Base-by-base conservation (phyloP, 495 filamentous ascomycete species). In the Tricharina praecox region DNA sequence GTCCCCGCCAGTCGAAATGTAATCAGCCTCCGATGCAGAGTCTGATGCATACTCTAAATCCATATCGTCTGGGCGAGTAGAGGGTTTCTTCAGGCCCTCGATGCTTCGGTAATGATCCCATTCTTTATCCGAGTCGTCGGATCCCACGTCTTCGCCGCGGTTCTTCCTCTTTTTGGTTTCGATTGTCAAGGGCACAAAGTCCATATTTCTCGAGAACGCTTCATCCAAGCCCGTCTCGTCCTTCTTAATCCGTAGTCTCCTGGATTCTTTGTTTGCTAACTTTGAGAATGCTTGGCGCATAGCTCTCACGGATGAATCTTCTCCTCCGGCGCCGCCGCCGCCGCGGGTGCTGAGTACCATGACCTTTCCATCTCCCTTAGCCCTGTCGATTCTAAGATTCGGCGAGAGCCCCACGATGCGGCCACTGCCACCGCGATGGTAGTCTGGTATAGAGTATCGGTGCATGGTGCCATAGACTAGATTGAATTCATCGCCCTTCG, bases 91-190 rank as follows among this genome's bases (percentile, higher is more conserved):
- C 58, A 78, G 78, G 18, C 74, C 74, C 46, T 79, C 67, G 15
- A 87, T 78, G 21, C 81, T 85, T 32, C 81, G 71, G 53, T 85
- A 87, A 37, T 77, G 69, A 44, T 69, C 68, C 36, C 59, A 64
- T 37, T 73, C 65, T 11, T 64, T 63, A 0, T 67, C 68, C 8
- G 61, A 61, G 21, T 38, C 47, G 24, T 52, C 49, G 37, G 30
- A 50, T n/a, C n/a, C n/a, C 30, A 59, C 50, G 2, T 48, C 42
- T 25, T 47, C 48, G 9, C 40, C 25, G 21, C 44, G 54, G 10
- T 13, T 34, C 18, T 51, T 52, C 40, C 41, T 45, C 35, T 59
- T 57, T 28, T 61, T 65, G 52, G 50, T 56, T 45, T 49, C 61
- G 20, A 41, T 38, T 4, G 50, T 58, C 8, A 78, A 53, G 9